phyloP scores from a whole-genome alignment of 305 asterid species.

The Fraxinus velutina region DNA sequence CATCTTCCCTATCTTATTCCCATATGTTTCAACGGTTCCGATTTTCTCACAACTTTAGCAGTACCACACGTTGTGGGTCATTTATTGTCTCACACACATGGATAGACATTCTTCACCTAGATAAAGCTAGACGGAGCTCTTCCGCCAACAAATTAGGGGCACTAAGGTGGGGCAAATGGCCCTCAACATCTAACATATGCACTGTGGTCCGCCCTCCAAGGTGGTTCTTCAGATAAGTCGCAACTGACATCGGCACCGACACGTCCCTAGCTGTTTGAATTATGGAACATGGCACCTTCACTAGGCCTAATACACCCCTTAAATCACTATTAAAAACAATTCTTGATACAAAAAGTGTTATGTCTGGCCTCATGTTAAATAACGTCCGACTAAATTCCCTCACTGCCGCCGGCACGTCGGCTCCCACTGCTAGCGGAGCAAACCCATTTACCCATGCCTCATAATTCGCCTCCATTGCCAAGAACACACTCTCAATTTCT shows the following conservation, averaged over 20 bases:
- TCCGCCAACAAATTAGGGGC: slow-evolving; percentile 75
- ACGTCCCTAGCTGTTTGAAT: slow-evolving; percentile 76
- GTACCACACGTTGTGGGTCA: not conserved
- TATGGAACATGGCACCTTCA: slow-evolving; percentile 72
- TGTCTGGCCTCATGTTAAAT: slow-evolving; percentile 95
- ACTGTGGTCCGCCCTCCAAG: slow-evolving; percentile 78
- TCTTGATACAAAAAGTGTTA: slow-evolving; percentile 66
- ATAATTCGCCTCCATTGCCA: slow-evolving; percentile 88
- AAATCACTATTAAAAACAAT: slow-evolving; percentile 69
- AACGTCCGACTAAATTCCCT: slow-evolving; percentile 85
- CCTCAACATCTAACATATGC: slow-evolving; percentile 58
- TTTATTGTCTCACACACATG: not conserved
- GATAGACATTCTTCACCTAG: slow-evolving; percentile 28
- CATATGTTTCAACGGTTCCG: not conserved
- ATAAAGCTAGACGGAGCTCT: slow-evolving; percentile 69
- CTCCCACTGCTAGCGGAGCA: slow-evolving; percentile 96
- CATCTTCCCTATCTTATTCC: slow-evolving; percentile 19
- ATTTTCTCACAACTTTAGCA: not conserved
- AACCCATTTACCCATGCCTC: slow-evolving; percentile 87
- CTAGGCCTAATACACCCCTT: slow-evolving; percentile 66
- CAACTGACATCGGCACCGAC: slow-evolving; percentile 82
- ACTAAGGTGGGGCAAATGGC: slow-evolving; percentile 89
- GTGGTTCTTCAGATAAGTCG: slow-evolving; percentile 59
- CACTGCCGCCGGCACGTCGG: slow-evolving; percentile 91
- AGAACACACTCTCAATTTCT: slow-evolving; percentile 63